phyloP scores from a whole-genome alignment of 2,329 filamentous ascomycete species.

The Grosmannia penicillata region DNA sequence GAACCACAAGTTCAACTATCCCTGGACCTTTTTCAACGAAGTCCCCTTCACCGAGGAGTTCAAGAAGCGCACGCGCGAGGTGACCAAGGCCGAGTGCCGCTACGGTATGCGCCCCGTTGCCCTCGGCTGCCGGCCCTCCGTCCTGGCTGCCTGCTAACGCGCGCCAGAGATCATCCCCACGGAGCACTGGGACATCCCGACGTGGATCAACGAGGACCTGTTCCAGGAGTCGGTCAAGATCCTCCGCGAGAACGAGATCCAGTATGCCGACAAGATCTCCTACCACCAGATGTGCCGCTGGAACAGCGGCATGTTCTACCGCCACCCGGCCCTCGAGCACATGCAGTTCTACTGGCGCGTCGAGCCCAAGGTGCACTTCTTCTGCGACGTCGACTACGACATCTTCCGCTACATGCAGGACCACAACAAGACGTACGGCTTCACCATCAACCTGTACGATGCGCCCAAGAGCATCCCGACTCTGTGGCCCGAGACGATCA shows the following conservation, averaged over 20 bases:
- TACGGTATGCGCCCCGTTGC: conserved; percentile 44
- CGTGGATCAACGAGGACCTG: conserved; percentile 82
- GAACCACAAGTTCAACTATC: conserved; percentile 99
- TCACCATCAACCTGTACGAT: conserved; percentile 96
- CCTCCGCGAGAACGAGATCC: conserved; percentile 70
- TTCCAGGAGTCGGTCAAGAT: conserved; percentile 74
- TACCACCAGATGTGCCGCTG: conserved; percentile 99
- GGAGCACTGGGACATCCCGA: conserved; percentile 84
- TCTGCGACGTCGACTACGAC: conserved; percentile 97
- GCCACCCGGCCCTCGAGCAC: conserved; percentile 73
- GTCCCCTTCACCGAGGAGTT: conserved; percentile 88
- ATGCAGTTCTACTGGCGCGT: conserved; percentile 96
- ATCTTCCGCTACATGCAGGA: conserved; percentile 97
- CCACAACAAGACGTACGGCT: conserved; percentile 97
- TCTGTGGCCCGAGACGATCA: conserved; percentile 89
- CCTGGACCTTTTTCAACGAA: conserved; percentile 99
- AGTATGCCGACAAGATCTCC: conserved; percentile 77
- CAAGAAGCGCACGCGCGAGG: conserved; percentile 63
- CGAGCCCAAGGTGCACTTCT: conserved; percentile 97
- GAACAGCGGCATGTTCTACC: conserved; percentile 98
- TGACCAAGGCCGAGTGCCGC: conserved; percentile 74
- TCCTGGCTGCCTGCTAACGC: no score
- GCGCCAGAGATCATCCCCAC: conserved; percentile 78
- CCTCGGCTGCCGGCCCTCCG: neutral
- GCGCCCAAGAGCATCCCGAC: conserved; percentile 71